A percentile compares a stretch with the other conserved stretches of the same genome.
phyloP scores from a whole-genome alignment of 2,329 filamentous ascomycete genomes.

The Diaporthe humulicola region DNA sequence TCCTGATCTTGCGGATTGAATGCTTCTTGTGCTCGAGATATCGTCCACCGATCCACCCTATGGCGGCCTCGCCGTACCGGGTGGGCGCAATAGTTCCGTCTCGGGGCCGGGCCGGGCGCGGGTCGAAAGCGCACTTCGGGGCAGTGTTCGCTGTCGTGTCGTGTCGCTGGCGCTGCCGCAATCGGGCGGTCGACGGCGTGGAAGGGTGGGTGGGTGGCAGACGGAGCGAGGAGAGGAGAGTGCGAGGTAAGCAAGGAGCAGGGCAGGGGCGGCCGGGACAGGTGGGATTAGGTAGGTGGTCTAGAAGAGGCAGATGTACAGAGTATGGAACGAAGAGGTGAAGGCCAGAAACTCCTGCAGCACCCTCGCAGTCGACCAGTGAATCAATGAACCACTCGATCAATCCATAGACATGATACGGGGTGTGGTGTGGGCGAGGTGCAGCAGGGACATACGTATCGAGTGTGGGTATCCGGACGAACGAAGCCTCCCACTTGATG shows the following conservation, averaged over 20 bases:
- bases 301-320: neutral
- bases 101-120: constrained; percentile 16
- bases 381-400: neutral
- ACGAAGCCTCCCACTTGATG: constrained; percentile 17
- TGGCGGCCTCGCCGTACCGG: constrained; percentile 35
- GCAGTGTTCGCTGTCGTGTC: neutral
- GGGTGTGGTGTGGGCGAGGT: neutral
- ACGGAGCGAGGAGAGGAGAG: neutral
- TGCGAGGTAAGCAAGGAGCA: neutral
- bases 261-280: neutral
- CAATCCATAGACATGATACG: neutral
- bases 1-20: constrained; percentile 29
- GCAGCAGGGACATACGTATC: neutral
- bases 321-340: neutral
- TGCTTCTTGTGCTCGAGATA: constrained; percentile 33
- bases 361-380: neutral
- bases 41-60: constrained; percentile 34
- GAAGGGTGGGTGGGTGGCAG: neutral
- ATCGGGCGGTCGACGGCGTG: neutral
- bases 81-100: constrained; percentile 34
- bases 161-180: too few species aligned
- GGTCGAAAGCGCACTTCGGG: neutral
- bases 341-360: neutral
- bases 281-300: constrained; percentile 1
- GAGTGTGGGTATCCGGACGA: constrained; percentile 1